Percentiles rank a stretch among this genome's conserved stretches.
Evolutionary conservation across 2,329 filamentous ascomycete species (phyloP).

Genomic region (Diplodia seriata): DNA sequence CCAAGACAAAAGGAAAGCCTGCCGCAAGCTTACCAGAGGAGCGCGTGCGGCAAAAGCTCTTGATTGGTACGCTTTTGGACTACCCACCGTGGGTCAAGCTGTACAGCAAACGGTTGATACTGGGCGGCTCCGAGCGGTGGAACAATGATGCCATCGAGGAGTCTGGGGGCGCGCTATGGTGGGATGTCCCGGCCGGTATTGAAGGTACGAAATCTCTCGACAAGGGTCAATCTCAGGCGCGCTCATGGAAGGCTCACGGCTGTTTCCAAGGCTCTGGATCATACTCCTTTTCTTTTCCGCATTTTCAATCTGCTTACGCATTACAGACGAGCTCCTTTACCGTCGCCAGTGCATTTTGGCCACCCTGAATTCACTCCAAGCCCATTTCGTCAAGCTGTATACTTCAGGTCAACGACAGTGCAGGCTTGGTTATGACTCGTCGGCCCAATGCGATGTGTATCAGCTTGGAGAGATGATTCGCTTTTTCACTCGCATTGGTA

Average conservation of each 20-base stretch:
- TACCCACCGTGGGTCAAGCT: conserved; percentile 66
- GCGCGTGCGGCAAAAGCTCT: conserved; percentile 70
- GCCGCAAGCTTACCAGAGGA: conserved; percentile 63
- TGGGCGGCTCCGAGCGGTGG: conserved; percentile 70
- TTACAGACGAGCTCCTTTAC: conserved; percentile 67
- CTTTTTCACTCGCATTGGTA: conserved; percentile 69
- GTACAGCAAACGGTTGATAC: conserved; percentile 70
- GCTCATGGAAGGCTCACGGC: conserved; percentile 7
- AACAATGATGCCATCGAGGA: conserved; percentile 44
- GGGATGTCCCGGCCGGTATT: conserved; percentile 72
- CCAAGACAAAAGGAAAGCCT: conserved; percentile 53
- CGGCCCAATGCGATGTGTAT: conserved; percentile 75
- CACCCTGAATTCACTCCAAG: conserved; percentile 72
- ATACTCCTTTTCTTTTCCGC: not conserved
- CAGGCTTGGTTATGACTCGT: conserved; percentile 76
- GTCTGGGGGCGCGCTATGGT: conserved; percentile 65
- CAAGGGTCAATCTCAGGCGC: not conserved
- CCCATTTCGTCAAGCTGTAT: conserved; percentile 72
- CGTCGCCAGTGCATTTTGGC: conserved; percentile 72
- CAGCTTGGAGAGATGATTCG: conserved; percentile 79
- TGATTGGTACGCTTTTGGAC: conserved; percentile 70
- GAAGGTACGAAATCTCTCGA: conserved; percentile 58
- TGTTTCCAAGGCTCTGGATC: not conserved
- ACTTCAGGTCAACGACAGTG: conserved; percentile 73
- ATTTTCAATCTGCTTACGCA: not conserved